Percentiles rank a stretch among this genome's conserved stretches.
Evolutionary conservation across 2,329 filamentous ascomycete species (phyloP).

Genomic region (Colletotrichum trifolii): DNA sequence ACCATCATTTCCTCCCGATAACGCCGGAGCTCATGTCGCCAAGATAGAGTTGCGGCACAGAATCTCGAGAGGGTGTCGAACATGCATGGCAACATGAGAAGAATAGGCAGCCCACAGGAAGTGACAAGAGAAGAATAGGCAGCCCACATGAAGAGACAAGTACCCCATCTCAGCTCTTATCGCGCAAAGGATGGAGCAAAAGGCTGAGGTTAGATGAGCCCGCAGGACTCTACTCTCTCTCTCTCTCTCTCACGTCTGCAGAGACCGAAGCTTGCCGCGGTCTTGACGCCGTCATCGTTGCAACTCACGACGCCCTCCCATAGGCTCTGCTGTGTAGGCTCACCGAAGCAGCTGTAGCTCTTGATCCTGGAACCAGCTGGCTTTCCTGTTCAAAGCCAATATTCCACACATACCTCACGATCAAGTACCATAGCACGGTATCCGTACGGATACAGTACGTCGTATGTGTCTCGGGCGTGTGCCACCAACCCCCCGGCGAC

Average conservation of each 20-base stretch:
- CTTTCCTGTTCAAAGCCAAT: too few relatives aligned
- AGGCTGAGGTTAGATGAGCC: neutral
- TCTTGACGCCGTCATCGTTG: neutral
- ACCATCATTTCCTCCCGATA: constrained; percentile 5
- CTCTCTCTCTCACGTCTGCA: too few relatives aligned
- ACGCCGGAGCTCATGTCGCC: constrained; percentile 6
- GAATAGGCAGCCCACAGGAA: constrained; percentile 5
- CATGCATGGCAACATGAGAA: too few relatives aligned
- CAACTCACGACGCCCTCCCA: neutral
- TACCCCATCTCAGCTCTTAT: neutral
- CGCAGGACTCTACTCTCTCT: too few relatives aligned
- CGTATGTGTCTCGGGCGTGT: too few relatives aligned
- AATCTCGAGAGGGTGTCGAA: neutral
- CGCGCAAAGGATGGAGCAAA: neutral
- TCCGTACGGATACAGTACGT: too few relatives aligned
- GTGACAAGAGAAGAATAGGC: neutral
- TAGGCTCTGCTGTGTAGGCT: too few relatives aligned
- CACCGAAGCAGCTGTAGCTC: too few relatives aligned
- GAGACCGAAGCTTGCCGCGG: constrained; percentile 6
- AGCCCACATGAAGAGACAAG: constrained; percentile 1
- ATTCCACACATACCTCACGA: too few relatives aligned
- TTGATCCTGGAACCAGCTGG: too few relatives aligned
- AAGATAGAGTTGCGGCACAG: constrained; percentile 12
- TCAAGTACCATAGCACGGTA: too few relatives aligned
- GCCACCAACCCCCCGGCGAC: constrained; percentile 9